These are phyloP conservation scores for Plasmopara halstedii DNA, from an alignment of 352 stramenopile species.

Conservation along the genomic window DNA sequence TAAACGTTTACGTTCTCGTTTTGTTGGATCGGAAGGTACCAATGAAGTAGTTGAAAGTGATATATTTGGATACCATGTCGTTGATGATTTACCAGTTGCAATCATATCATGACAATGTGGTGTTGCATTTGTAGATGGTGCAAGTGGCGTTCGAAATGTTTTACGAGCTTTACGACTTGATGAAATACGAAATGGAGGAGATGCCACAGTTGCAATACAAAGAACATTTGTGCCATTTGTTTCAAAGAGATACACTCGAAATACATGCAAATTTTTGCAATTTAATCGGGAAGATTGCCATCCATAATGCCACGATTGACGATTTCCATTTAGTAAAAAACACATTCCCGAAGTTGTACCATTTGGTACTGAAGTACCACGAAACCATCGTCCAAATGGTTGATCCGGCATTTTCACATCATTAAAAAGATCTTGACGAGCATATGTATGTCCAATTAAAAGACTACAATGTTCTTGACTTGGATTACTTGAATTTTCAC, in stretches of 20 bases:
- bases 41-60: no score
- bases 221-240: no score
- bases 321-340: conserved; percentile 80
- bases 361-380: conserved; percentile 34
- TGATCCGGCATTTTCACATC: conserved; percentile 76
- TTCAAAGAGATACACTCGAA: conserved; percentile 66
- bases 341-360: conserved; percentile 12
- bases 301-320: conserved; percentile 82
- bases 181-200: conserved; percentile 67
- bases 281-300: conserved; percentile 81
- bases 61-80: no score
- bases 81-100: no score
- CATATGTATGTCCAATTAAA: conserved; percentile 37
- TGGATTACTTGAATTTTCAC: conserved; percentile 16
- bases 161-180: conserved; percentile 78
- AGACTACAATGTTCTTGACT: conserved; percentile 25
- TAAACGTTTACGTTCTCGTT: conserved; percentile 58
- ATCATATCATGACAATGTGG: no score
- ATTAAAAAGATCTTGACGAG: conserved; percentile 48
- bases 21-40: conserved; percentile 29
- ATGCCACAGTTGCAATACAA: conserved; percentile 53
- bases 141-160: conserved; percentile 59
- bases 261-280: conserved; percentile 80
- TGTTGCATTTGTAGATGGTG: no score
- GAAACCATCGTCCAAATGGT: conserved; percentile 69